These are phyloP conservation scores for Phaffia rhodozyma DNA, from an alignment of 1,284 basidiomycete species.

Conservation along the genomic window DNA sequence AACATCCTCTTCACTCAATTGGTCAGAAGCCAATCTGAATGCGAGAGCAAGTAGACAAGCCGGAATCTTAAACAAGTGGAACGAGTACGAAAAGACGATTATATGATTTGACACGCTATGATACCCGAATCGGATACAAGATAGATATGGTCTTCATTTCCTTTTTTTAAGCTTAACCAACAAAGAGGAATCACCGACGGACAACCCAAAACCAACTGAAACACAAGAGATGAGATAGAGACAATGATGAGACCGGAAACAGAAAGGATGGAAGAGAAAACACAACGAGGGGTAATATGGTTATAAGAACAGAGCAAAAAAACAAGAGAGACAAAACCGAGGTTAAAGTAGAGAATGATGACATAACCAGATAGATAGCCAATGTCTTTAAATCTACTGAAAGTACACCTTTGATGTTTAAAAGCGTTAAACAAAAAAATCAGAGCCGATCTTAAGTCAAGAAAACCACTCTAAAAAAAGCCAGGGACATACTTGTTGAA, in stretches of 20 bases:
- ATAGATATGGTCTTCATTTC: background rate
- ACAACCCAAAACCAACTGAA: background rate
- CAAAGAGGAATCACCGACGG: background rate
- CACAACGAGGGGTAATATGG: background rate
- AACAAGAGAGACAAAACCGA: background rate
- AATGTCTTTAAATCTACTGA: background rate
- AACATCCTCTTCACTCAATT: too few species aligned
- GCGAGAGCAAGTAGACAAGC: too few species aligned
- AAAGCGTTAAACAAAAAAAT: background rate
- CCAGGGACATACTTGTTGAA: slow-evolving; percentile 6
- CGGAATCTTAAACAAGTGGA: background rate
- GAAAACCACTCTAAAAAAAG: too few species aligned
- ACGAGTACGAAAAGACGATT: background rate
- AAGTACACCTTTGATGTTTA: background rate
- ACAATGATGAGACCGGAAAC: background rate
- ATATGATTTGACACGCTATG: background rate
- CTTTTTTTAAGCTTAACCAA: background rate
- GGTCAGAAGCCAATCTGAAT: too few species aligned
- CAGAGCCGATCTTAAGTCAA: background rate
- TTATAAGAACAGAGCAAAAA: background rate
- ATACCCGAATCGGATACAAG: background rate
- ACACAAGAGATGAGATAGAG: background rate
- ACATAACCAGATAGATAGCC: background rate
- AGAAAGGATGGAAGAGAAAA: background rate
- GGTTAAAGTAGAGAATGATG: background rate